Evolutionary conservation across 352 stramenopile species (phyloP), one percentile per base, ranked within the genome.

Genomic region (Peronospora farinosa): DNA sequence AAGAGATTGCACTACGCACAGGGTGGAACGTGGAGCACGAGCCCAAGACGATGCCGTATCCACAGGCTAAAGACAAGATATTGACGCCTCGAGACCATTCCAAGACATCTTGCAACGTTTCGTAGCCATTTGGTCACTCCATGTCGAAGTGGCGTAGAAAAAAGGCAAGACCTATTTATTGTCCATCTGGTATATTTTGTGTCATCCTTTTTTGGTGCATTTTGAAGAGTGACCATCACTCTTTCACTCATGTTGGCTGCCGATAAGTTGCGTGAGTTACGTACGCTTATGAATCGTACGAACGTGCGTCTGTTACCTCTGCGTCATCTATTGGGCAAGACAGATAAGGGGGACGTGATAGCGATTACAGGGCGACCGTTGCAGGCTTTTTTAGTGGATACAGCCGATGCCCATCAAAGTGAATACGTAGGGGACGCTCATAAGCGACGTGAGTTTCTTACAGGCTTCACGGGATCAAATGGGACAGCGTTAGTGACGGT

Each of bases 351-450:
- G 31, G 39, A 30, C 12, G 48, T 41, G 2, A 37, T 59, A n/a
- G 54, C 65, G 37, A 47, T 83, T 21, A 69, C 63, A 33, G 73
- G 67, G 25, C 69, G 71, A 35, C 45, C 60, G 27, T 51, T 97
- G 40, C 79, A 89, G 47, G 94, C 90, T 17, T 97, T 98, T 54
- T 51, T 99, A 0, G 76, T 98, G 47, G 95, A 97, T 43, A 96
- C 87, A 13, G 94, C 96, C 38, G 96, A 99, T 76, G 95, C 96
- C 43, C 96, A 99, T 74, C 84, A 98, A 54, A 98, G 89, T 60
- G 97, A 99, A 74, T 99, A 99, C 66, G 88, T 98, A 41, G 92
- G 96, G 30, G 80, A 91, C 27, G 86, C 84, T 31, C 97, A 98
- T 75, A 97, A 96, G 74, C 81, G 96, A 15, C 81, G 96, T 41